A percentile compares a stretch with the other conserved stretches of the same genome.
phyloP scores from a whole-genome alignment of 225 moss, liverwort and hornwort genomes.

The Asterella californica region DNA sequence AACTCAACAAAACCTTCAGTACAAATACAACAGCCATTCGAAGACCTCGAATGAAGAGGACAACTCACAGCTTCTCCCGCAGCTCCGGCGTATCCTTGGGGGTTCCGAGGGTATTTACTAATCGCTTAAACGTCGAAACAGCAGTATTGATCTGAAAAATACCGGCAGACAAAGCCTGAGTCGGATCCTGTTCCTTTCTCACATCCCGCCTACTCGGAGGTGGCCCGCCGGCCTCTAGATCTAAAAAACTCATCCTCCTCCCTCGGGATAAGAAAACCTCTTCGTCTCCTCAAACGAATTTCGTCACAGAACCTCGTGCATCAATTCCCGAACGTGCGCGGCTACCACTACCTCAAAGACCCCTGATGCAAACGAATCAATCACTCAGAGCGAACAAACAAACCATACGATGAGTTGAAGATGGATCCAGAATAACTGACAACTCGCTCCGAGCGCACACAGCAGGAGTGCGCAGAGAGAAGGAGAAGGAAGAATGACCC shows the following conservation, averaged over 20 bases:
- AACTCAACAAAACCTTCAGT: too few species aligned
- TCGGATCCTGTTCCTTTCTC: conserved; percentile 69
- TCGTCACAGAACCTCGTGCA: conserved; percentile 18
- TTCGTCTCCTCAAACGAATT: neutral
- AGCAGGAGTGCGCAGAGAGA: conserved; percentile 6
- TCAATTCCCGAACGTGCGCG: conserved; percentile 14
- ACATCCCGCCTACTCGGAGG: conserved; percentile 52
- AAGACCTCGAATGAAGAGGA: neutral
- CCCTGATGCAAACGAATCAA: neutral
- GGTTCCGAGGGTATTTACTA: conserved; percentile 75
- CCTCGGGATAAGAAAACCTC: conserved; percentile 1
- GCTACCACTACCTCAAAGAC: neutral
- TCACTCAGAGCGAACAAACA: neutral
- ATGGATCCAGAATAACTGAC: neutral
- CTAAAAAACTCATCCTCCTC: conserved; percentile 79
- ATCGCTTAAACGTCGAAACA: conserved; percentile 88
- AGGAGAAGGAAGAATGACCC: neutral
- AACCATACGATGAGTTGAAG: neutral
- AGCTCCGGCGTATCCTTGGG: conserved; percentile 90
- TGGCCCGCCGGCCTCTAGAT: conserved; percentile 71
- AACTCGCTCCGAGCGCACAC: conserved; percentile 5
- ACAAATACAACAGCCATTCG: neutral
- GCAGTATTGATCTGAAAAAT: conserved; percentile 97
- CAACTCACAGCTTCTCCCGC: conserved; percentile 82
- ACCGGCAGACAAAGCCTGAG: conserved; percentile 84